Conservation (phyloP, 1,284 basidiomycete genomes). For the Ganoderma boninense region DNA sequence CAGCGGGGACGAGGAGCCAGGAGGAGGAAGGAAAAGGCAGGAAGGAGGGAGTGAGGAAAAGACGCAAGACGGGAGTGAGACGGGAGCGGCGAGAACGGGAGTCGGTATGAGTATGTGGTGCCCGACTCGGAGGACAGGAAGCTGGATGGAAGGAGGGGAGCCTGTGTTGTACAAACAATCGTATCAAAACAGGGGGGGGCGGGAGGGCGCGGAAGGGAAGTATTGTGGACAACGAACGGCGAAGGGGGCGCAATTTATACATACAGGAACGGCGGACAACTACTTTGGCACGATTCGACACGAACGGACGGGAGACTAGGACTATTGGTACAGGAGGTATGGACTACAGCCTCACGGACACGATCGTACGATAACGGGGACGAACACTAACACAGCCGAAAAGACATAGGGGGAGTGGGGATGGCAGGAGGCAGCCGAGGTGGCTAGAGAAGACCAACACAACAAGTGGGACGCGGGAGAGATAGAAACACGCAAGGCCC, state of each 20-base stretch:
- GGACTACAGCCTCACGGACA: conserved; percentile 1
- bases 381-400: background rate
- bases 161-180: background rate
- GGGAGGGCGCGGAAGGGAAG: background rate
- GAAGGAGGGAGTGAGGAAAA: background rate
- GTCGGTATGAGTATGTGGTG: background rate
- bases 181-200: background rate
- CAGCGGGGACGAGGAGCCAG: background rate
- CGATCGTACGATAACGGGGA: conserved; percentile 4
- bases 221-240: background rate
- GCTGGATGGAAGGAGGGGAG: background rate
- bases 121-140: background rate
- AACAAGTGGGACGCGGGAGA: background rate
- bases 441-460: background rate
- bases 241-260: background rate
- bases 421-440: background rate
- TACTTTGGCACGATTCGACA: background rate
- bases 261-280: conserved; percentile 1
- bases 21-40: background rate
- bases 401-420: conserved; percentile 4
- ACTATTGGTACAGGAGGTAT: conserved; percentile 7
- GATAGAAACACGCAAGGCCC: conserved; percentile 10
- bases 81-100: background rate
- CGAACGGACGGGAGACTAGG: background rate
- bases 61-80: background rate